These are phyloP conservation scores for Rhynchospora tenuis DNA, from an alignment of 176 grass and related monocot genomes.

Conservation along the genomic window DNA sequence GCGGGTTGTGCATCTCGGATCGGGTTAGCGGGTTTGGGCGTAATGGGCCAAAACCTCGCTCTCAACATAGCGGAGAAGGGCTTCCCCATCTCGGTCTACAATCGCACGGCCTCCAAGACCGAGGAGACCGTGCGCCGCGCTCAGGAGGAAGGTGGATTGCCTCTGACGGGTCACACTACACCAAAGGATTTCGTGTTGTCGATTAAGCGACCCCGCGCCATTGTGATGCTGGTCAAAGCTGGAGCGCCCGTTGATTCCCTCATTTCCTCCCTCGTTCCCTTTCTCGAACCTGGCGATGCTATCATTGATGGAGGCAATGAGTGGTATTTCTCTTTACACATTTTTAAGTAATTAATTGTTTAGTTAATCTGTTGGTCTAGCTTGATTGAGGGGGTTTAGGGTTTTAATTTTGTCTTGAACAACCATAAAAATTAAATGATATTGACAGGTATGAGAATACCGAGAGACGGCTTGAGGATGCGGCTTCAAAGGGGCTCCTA, in stretches of 20 bases:
- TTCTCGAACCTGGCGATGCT: too few species aligned
- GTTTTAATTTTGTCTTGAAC: not conserved
- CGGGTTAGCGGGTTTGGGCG: slow-evolving; percentile 71
- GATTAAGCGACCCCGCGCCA: too few species aligned
- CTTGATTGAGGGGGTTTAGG: too few species aligned
- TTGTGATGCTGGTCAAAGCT: too few species aligned
- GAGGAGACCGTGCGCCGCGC: slow-evolving; percentile 67
- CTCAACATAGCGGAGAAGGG: slow-evolving; percentile 91
- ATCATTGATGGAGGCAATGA: slow-evolving; percentile 88
- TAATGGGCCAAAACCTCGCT: slow-evolving; percentile 99
- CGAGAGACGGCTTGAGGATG: slow-evolving; percentile 55
- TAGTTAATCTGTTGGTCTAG: too few species aligned
- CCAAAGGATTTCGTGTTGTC: too few species aligned
- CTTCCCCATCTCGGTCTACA: slow-evolving; percentile 93
- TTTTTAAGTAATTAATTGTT: not conserved
- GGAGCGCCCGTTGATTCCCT: too few species aligned
- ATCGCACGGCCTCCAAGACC: slow-evolving; percentile 79
- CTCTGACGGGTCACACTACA: slow-evolving; percentile 58
- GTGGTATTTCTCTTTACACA: slow-evolving; percentile 20
- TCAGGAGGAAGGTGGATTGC: slow-evolving; percentile 48
- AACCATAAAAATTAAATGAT: not conserved
- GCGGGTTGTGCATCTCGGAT: slow-evolving; percentile 40
- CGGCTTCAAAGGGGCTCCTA: slow-evolving; percentile 43
- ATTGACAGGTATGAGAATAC: slow-evolving; percentile 64
- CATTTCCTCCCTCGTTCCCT: too few species aligned